Conservation (phyloP, 1,139 yeast species). For the Pichia sp. region DNA sequence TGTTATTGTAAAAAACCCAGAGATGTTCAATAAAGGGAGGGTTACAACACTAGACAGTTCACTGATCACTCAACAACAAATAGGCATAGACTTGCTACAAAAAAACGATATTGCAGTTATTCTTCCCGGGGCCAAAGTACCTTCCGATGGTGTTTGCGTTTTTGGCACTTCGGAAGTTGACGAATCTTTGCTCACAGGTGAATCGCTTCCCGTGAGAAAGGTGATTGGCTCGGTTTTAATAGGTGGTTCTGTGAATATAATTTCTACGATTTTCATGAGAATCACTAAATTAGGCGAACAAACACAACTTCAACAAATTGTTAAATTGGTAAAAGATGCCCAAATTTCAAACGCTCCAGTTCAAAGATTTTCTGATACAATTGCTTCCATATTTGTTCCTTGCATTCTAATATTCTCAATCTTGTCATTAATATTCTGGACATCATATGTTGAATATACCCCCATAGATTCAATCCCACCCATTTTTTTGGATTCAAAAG, state of each 20-base stretch:
- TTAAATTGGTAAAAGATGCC: constrained; percentile 80
- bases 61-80: constrained; percentile 27
- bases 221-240: constrained; percentile 57
- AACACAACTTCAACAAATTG: constrained; percentile 84
- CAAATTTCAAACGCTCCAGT: constrained; percentile 88
- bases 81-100: constrained; percentile 75
- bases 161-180: constrained; percentile 80
- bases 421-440: constrained; percentile 71
- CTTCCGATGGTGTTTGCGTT: constrained; percentile 83
- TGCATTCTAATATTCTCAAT: constrained; percentile 57
- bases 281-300: constrained; percentile 73
- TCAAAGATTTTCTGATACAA: constrained; percentile 78
- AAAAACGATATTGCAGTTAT: constrained; percentile 71
- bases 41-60: constrained; percentile 17
- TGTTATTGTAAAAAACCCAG: constrained; percentile 48
- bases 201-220: constrained; percentile 71
- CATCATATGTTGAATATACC: constrained; percentile 33
- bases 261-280: constrained; percentile 63
- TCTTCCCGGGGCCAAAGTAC: constrained; percentile 81
- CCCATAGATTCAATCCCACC: constrained; percentile 42
- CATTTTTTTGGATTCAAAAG: constrained; percentile 50
- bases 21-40: constrained; percentile 12
- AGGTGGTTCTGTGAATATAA: constrained; percentile 89
- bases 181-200: constrained; percentile 90
- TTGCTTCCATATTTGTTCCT: constrained; percentile 88